Evolutionary conservation across 2,329 filamentous ascomycete genomes (phyloP), one percentile per base, ranked within the genome.

Genomic region (Ascochyta lentis): DNA sequence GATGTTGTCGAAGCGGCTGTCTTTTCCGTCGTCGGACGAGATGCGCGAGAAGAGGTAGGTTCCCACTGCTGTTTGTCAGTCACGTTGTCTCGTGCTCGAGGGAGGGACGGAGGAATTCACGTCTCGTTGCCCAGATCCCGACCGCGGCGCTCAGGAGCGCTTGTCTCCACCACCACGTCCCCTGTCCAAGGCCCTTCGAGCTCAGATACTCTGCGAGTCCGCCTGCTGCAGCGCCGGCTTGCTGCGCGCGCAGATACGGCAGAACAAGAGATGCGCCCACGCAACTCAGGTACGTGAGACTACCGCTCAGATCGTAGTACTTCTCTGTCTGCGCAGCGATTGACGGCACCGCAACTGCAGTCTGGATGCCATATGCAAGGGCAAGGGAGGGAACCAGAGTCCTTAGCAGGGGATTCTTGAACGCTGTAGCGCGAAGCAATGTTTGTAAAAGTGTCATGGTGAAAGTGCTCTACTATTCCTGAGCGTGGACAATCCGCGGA

Each of bases 231-330:
- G 75, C 65, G 1, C 81, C 80, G 6, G 84, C 80, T 47, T 79
- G 78, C 40, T 80, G 78, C 13, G 83, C 83, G 38, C 86, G 79
- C 51, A 88, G 75, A 3, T 81, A 80, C 0, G 87, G 87, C 15
- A 89, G 77, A 60, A 84, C 86, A 15, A 90, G 77, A 55, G 83
- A 85, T 26, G 89, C 72, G 0, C 84, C 83, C 13, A 85, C 85
- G 69, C 87, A 86, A 49, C 85, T 84, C 34, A 90, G 79, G 68
- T 88, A 89, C 2, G 87, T 89, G 29, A 88, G 67, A 13, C 86
- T 86, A 43, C 88, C 88, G 2, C 85, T 87, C 43, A 88, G 72
- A 69, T 90, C 88, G 70, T 88, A 90, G 78, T 88, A 89, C 34
- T 84, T 82, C 67, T 90, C 88, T 6, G 84, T 83, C 65, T 86